Evolutionary conservation across 2,329 filamentous ascomycete genomes (phyloP).

Genomic region (Cladosporium cucumerinum): DNA sequence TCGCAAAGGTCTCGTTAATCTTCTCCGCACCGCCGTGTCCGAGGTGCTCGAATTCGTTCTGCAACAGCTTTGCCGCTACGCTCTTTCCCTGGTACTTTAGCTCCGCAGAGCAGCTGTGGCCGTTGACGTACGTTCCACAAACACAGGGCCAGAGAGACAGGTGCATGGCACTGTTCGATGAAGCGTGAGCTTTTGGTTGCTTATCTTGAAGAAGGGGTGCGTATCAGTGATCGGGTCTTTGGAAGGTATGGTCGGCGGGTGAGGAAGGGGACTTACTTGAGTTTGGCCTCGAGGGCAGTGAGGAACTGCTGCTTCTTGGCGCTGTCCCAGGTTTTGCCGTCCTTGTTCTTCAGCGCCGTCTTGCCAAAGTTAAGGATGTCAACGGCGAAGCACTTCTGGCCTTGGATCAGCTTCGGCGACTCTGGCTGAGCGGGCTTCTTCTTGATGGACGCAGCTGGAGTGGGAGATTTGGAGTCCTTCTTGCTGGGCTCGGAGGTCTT

Average conservation of each 20-base stretch:
- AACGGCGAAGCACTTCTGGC: constrained; percentile 28
- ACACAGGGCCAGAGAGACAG: constrained; percentile 26
- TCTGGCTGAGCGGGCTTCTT: background rate
- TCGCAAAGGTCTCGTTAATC: background rate
- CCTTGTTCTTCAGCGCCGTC: constrained; percentile 28
- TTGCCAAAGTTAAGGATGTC: constrained; percentile 31
- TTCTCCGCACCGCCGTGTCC: background rate
- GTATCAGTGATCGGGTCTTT: constrained; percentile 10
- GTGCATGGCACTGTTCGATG: background rate
- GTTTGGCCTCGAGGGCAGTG: constrained; percentile 26
- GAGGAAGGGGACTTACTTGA: constrained; percentile 32
- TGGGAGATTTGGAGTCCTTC: constrained; percentile 6
- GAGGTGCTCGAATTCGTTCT: background rate
- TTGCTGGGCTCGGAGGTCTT: background rate
- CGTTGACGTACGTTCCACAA: constrained; percentile 23
- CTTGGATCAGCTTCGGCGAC: constrained; percentile 11
- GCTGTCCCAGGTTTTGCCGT: constrained; percentile 26
- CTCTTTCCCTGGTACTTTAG: background rate
- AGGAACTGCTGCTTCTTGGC: constrained; percentile 28
- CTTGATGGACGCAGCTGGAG: background rate
- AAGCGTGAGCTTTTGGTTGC: constrained; percentile 1
- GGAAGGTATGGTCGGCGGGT: background rate
- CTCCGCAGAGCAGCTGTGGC: constrained; percentile 24
- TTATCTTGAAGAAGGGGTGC: constrained; percentile 8
- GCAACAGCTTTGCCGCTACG: background rate